phyloP scores from a whole-genome alignment of 345 rosid species.

The Stellera chamaejasme region DNA sequence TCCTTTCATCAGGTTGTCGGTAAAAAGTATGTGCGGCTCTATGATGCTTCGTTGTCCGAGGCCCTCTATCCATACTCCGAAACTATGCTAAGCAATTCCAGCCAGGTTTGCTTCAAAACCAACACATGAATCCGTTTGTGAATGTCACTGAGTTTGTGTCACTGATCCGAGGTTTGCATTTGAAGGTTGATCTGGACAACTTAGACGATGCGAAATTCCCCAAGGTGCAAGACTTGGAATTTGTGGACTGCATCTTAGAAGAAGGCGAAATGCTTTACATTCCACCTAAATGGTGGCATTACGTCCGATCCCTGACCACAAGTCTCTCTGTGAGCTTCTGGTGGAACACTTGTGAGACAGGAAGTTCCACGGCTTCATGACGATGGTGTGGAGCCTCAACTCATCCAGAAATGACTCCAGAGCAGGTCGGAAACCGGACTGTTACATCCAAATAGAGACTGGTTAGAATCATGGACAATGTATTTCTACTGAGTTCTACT shows the following conservation, averaged over 20 bases:
- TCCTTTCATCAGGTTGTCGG: constrained; percentile 72
- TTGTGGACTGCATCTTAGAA: constrained; percentile 77
- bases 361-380: constrained; percentile 22
- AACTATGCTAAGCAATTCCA: constrained; percentile 88
- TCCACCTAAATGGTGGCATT: constrained; percentile 99
- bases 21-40: constrained; percentile 81
- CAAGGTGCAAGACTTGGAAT: constrained; percentile 54
- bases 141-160: too few species aligned
- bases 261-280: constrained; percentile 98
- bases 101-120: constrained; percentile 50
- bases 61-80: constrained; percentile 79
- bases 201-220: constrained; percentile 53
- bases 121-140: too few species aligned
- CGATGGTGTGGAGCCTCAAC: background rate
- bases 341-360: constrained; percentile 57
- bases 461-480: background rate
- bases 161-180: constrained; percentile 12
- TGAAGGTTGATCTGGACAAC: constrained; percentile 91
- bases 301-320: constrained; percentile 70
- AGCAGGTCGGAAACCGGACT: background rate
- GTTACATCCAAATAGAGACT: constrained; percentile 4
- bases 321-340: constrained; percentile 94
- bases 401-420: background rate
- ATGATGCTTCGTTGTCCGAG: constrained; percentile 54
- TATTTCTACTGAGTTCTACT: background rate